phyloP scores from a whole-genome alignment of 495 filamentous ascomycete genomes.

The Penicillium longicatenatum region DNA sequence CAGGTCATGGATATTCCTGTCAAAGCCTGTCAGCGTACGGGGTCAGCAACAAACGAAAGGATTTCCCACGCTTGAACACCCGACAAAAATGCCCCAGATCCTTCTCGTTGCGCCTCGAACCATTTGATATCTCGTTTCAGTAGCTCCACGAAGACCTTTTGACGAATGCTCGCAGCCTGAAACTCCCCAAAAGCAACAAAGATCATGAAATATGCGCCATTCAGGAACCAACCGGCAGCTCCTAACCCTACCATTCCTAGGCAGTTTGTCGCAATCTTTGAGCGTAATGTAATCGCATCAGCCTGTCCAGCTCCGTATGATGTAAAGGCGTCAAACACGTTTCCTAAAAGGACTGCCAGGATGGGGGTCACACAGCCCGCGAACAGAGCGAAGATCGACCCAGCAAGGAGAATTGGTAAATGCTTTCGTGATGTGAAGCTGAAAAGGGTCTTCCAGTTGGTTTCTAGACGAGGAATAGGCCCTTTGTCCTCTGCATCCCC shows the following conservation, averaged over 20 bases:
- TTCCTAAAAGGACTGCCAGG: slow-evolving; percentile 72
- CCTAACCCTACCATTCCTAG: slow-evolving; percentile 63
- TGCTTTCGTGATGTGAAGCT: slow-evolving; percentile 70
- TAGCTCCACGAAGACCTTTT: slow-evolving; percentile 65
- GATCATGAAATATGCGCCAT: slow-evolving; percentile 60
- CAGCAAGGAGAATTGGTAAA: slow-evolving; percentile 50
- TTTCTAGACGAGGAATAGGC: slow-evolving; percentile 6
- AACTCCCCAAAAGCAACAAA: slow-evolving; percentile 82
- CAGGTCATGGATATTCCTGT: slow-evolving; percentile 79
- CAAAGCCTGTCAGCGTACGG: not conserved
- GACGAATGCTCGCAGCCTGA: slow-evolving; percentile 67
- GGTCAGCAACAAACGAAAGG: not conserved
- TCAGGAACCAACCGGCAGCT: slow-evolving; percentile 61
- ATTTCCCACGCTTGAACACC: slow-evolving; percentile 69
- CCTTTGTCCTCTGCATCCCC: not conserved
- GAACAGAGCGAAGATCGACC: slow-evolving; percentile 57
- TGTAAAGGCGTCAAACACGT: slow-evolving; percentile 72
- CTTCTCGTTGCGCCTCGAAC: slow-evolving; percentile 76
- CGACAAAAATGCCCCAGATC: slow-evolving; percentile 70
- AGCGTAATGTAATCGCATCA: slow-evolving; percentile 49
- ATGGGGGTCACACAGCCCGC: slow-evolving; percentile 64
- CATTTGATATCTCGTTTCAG: slow-evolving; percentile 74
- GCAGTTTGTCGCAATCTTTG: slow-evolving; percentile 58
- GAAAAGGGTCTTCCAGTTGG: slow-evolving; percentile 62
- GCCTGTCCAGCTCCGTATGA: slow-evolving; percentile 61